Base-by-base conservation (phyloP, 1,284 basidiomycete genomes). In the Cutaneotrichosporon mucoides region DNA sequence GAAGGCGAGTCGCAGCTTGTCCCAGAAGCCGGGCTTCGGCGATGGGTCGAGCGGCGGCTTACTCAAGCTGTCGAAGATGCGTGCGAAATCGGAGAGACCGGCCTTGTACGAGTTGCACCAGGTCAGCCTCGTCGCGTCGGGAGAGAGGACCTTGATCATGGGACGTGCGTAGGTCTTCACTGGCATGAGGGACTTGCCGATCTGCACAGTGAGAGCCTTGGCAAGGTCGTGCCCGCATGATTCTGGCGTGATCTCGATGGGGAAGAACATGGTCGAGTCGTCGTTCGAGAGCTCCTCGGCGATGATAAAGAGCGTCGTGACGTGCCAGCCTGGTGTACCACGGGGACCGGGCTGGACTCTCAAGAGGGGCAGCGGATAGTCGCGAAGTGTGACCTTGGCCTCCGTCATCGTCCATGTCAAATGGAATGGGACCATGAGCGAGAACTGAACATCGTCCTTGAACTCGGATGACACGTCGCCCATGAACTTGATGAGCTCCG, bases 151-250 rank as follows among this genome's bases (percentile, higher is more conserved):
- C 24, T 83, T 82, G 66, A 98, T 82, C 35, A 80, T 79, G 4
- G 93, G 89, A 46, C 84, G 83, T 3, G 91, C 90, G 72, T 95
- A 98, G 24, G 87, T 89, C 78, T 98, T 98, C 68, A 94, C 88
- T 0, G 94, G 89, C 89, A 95, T 95, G 59, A 93, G 88, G 0
- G 92, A 93, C 76, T 95, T 97, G 0, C 92, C 92, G 37, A 97
- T 83, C 42, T 81, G 73, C 24, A 96, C 79, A 5, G 80, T 79
- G 55, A 94, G 84, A 8, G 84, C 81, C 4, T 80, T 74, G 16
- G 84, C 82, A 15, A 84, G 84, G 11, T 79, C 73, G 36, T 82
- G 73, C 43, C 85, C 84, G 36, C 83, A 81, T 51, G 84, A 78
- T 2, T 76, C 73, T 16, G 83, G 81, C 44, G 89, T 79, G 55